Conservation (phyloP, 2,329 filamentous ascomycete genomes). For the Calonectria honghensis region DNA sequence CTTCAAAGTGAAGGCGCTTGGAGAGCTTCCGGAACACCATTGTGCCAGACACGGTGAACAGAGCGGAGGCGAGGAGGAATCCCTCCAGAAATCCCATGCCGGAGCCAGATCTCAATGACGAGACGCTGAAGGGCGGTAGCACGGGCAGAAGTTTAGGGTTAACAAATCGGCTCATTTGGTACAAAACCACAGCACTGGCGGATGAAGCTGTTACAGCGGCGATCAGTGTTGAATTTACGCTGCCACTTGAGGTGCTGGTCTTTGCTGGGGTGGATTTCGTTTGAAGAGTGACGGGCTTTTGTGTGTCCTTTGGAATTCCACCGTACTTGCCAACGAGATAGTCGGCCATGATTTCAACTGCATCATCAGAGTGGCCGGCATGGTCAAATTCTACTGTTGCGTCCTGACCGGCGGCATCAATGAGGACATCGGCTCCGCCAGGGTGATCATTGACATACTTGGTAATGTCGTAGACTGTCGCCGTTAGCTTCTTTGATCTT, state of each 20-base stretch:
- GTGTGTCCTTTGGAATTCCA: conserved; percentile 47
- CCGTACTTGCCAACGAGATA: conserved; percentile 63
- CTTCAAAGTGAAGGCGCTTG: conserved; percentile 40
- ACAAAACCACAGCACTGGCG: neutral
- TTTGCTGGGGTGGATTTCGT: neutral
- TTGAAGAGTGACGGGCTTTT: conserved; percentile 1
- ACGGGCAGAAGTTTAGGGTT: neutral
- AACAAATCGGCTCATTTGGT: neutral
- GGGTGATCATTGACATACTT: conserved; percentile 77
- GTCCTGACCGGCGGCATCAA: conserved; percentile 86
- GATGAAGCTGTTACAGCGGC: conserved; percentile 5
- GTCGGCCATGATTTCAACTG: conserved; percentile 64
- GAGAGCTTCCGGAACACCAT: conserved; percentile 1
- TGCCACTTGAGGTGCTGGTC: neutral
- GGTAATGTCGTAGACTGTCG: conserved; percentile 74
- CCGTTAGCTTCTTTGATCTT: conserved; percentile 18
- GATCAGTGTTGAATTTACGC: neutral
- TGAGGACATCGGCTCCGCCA: conserved; percentile 85
- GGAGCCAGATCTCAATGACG: neutral
- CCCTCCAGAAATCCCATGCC: neutral
- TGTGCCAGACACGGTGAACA: conserved; percentile 5
- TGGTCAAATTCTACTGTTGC: conserved; percentile 88
- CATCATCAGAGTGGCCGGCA: conserved; percentile 85
- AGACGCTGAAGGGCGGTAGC: neutral
- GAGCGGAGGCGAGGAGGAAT: neutral